Evolutionary conservation across 2,329 filamentous ascomycete species (phyloP).

Genomic region (Fusarium tuaranense): DNA sequence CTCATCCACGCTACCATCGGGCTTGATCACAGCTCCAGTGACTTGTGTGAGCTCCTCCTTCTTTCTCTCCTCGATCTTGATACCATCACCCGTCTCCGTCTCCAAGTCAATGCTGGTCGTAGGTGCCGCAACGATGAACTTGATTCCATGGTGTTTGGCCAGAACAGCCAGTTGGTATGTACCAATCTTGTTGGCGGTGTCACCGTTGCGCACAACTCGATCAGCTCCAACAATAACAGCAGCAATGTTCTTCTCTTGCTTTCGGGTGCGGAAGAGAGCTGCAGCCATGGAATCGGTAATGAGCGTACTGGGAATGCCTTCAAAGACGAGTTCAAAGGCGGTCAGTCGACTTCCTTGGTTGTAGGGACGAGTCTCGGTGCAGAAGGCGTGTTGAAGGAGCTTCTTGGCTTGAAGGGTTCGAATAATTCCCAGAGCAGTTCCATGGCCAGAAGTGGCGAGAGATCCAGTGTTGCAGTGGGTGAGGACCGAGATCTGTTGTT

Average conservation of each 20-base stretch:
- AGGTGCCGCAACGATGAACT: slow-evolving; percentile 94
- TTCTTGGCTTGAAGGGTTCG: slow-evolving; percentile 78
- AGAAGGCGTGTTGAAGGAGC: slow-evolving; percentile 85
- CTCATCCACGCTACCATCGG: slow-evolving; percentile 73
- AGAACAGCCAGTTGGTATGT: slow-evolving; percentile 95
- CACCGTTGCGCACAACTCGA: slow-evolving; percentile 93
- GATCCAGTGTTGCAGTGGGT: slow-evolving; percentile 99
- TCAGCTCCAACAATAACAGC: slow-evolving; percentile 96
- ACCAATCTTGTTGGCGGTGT: slow-evolving; percentile 98
- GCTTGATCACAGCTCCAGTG: slow-evolving; percentile 77
- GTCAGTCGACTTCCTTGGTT: slow-evolving; percentile 97
- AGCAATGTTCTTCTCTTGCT: slow-evolving; percentile 74
- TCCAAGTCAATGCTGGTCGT: slow-evolving; percentile 92
- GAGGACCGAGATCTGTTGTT: slow-evolving; percentile 77
- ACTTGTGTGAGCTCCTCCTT: slow-evolving; percentile 86
- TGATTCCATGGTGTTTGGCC: slow-evolving; percentile 87
- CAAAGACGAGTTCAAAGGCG: slow-evolving; percentile 95
- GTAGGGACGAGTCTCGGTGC: slow-evolving; percentile 96
- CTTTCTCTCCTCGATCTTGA: slow-evolving; percentile 91
- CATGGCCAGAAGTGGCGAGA: slow-evolving; percentile 96
- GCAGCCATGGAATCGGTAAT: slow-evolving; percentile 98
- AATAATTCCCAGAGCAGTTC: slow-evolving; percentile 94
- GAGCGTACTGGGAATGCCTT: slow-evolving; percentile 89
- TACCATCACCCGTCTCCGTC: slow-evolving; percentile 81
- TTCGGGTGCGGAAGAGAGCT: slow-evolving; percentile 77